Percentiles rank a stretch among this genome's conserved stretches.
phyloP scores from a whole-genome alignment of 495 filamentous ascomycete genomes.

The Penicillium cataractarum region DNA sequence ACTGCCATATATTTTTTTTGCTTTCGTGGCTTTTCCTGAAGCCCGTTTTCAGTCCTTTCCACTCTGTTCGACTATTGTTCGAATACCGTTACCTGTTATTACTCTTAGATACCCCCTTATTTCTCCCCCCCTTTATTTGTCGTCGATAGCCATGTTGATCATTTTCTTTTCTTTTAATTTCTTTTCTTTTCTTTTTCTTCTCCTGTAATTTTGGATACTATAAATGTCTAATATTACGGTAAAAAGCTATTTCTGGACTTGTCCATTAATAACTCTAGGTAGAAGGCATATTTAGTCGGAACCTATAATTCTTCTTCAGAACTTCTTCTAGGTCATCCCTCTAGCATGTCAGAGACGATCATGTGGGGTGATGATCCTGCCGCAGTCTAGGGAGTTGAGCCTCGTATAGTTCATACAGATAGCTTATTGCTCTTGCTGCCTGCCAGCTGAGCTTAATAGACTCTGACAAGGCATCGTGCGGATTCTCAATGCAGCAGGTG shows the following conservation, averaged over 20 bases:
- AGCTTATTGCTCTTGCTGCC: background rate
- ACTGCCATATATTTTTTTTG: background rate
- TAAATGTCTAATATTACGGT: constrained; percentile 8
- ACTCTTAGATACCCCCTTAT: constrained; percentile 24
- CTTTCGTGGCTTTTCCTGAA: constrained; percentile 5
- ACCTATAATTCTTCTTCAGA: no score
- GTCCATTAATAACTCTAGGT: background rate
- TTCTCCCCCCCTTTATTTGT: constrained; percentile 8
- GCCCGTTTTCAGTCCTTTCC: constrained; percentile 10
- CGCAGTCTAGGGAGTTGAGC: background rate
- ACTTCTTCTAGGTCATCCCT: no score
- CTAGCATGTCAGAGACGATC: background rate
- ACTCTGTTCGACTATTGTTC: constrained; percentile 4
- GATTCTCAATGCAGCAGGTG: background rate
- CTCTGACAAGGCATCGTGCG: background rate
- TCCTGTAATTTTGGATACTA: background rate
- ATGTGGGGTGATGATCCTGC: background rate
- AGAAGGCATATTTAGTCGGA: background rate
- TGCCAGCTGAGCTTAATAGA: background rate
- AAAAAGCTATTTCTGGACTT: background rate
- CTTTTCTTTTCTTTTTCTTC: background rate
- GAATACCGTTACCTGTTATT: background rate
- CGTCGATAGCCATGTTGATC: constrained; percentile 3
- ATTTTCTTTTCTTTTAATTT: constrained; percentile 5
- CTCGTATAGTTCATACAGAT: background rate